These are phyloP conservation scores for Ceratocystis smalleyi DNA, from an alignment of 2,329 filamentous ascomycete species.

Conservation along the genomic window DNA sequence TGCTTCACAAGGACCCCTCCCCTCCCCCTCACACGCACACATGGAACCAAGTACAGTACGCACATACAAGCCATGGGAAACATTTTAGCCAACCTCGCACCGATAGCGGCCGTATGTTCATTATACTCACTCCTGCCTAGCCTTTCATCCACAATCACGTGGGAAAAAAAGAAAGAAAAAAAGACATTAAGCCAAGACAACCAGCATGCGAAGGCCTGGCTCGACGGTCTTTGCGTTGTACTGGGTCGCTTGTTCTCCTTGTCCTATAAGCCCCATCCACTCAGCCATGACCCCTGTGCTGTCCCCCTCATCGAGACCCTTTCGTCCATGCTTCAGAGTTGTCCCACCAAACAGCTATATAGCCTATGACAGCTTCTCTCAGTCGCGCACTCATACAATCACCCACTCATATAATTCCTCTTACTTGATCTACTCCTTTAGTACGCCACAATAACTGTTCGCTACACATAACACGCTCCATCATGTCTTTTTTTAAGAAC, in stretches of 20 bases:
- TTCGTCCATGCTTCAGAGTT: background rate
- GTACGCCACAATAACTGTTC: background rate
- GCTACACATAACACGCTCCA: constrained; percentile 11
- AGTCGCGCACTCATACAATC: background rate
- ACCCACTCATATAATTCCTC: background rate
- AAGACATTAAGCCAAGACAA: background rate
- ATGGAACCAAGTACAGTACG: too few species aligned
- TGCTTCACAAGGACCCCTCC: too few species aligned
- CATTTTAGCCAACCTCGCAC: background rate
- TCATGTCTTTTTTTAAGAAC: constrained; percentile 33
- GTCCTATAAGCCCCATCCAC: background rate
- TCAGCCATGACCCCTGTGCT: constrained; percentile 2
- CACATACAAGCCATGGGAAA: background rate
- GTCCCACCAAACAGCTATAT: background rate
- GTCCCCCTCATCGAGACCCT: background rate
- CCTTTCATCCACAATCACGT: background rate
- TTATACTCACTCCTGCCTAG: background rate
- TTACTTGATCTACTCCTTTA: background rate
- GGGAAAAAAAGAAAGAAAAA: background rate
- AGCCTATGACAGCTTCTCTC: constrained; percentile 2
- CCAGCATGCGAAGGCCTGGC: background rate
- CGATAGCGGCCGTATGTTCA: background rate
- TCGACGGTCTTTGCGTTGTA: background rate
- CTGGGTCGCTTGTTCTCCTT: background rate
- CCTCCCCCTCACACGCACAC: too few species aligned